Evolutionary conservation across 805 yeast species (phyloP).

Genomic region (Ogataea parapolymorpha): DNA sequence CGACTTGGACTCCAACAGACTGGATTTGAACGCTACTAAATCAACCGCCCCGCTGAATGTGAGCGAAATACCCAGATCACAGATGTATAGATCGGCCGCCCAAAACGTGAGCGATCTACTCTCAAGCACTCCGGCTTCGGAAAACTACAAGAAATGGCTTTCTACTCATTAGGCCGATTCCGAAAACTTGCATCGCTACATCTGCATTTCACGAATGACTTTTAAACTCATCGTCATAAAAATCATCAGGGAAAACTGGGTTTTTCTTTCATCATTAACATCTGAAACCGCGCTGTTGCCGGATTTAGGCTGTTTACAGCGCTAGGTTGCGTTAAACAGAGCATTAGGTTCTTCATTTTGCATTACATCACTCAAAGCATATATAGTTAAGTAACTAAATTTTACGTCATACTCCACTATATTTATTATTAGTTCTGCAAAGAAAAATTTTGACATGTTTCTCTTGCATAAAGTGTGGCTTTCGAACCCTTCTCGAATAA

Average conservation of each 20-base stretch:
- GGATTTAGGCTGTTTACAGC: neutral
- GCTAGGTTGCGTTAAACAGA: neutral
- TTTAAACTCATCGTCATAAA: neutral
- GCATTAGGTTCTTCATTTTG: neutral
- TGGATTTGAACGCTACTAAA: conserved; percentile 27
- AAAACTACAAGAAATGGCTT: conserved; percentile 33
- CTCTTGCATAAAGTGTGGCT: conserved; percentile 7
- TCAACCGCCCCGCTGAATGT: neutral
- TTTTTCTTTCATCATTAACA: conserved; percentile 2
- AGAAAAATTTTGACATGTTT: conserved; percentile 5
- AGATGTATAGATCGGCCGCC: conserved; percentile 11
- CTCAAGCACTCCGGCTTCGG: conserved; percentile 28
- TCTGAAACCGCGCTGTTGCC: neutral
- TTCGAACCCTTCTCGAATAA: conserved; percentile 10
- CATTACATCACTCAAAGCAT: conserved; percentile 2
- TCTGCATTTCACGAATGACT: conserved; percentile 4
- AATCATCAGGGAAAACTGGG: conserved; percentile 3
- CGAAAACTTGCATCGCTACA: conserved; percentile 5
- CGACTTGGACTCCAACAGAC: conserved; percentile 31
- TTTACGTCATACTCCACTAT: neutral
- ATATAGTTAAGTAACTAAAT: conserved; percentile 1
- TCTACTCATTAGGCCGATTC: conserved; percentile 22
- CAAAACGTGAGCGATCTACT: conserved; percentile 30
- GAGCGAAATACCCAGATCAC: conserved; percentile 7
- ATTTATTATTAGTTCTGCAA: neutral